Evolutionary conservation across 805 yeast genomes (phyloP).

Genomic region (Candida ipomoeae): DNA sequence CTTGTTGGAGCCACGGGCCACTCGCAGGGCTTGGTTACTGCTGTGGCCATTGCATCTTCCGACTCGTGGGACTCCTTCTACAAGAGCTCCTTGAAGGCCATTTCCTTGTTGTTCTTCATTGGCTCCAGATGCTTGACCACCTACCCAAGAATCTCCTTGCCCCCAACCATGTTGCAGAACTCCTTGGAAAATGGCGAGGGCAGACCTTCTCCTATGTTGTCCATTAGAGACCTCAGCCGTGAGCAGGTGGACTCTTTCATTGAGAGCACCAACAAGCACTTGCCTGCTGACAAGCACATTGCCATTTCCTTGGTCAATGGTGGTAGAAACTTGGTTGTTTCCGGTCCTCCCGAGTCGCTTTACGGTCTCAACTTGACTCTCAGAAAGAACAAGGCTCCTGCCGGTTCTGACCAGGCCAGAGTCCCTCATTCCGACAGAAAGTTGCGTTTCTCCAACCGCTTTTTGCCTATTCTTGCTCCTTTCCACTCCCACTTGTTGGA

Average conservation of each 20-base stretch:
- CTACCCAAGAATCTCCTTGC: slow-evolving; percentile 90
- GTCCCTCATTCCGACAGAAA: slow-evolving; percentile 92
- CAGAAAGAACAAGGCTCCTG: slow-evolving; percentile 90
- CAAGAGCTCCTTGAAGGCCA: slow-evolving; percentile 67
- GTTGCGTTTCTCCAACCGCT: slow-evolving; percentile 86
- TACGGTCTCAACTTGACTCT: slow-evolving; percentile 91
- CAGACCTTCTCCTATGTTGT: slow-evolving; percentile 94
- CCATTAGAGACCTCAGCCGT: slow-evolving; percentile 80
- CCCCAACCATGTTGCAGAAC: slow-evolving; percentile 91
- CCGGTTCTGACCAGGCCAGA: slow-evolving; percentile 93
- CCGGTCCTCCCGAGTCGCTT: slow-evolving; percentile 97
- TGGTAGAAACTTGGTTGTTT: slow-evolving; percentile 89
- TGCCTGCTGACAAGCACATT: slow-evolving; percentile 88
- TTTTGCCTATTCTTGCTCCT: slow-evolving; percentile 93
- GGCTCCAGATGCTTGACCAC: slow-evolving; percentile 88
- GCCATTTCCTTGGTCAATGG: slow-evolving; percentile 91
- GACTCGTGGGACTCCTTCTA: slow-evolving; percentile 83
- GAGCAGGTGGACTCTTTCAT: slow-evolving; percentile 77
- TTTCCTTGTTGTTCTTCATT: slow-evolving; percentile 82
- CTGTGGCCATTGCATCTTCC: slow-evolving; percentile 80
- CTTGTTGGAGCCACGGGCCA: slow-evolving; percentile 82
- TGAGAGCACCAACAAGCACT: slow-evolving; percentile 84
- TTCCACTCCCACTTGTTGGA: slow-evolving; percentile 88
- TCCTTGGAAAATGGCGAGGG: slow-evolving; percentile 94
- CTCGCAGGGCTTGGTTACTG: slow-evolving; percentile 88